phyloP scores from a whole-genome alignment of 1,284 basidiomycete genomes.

The Somion occarium region DNA sequence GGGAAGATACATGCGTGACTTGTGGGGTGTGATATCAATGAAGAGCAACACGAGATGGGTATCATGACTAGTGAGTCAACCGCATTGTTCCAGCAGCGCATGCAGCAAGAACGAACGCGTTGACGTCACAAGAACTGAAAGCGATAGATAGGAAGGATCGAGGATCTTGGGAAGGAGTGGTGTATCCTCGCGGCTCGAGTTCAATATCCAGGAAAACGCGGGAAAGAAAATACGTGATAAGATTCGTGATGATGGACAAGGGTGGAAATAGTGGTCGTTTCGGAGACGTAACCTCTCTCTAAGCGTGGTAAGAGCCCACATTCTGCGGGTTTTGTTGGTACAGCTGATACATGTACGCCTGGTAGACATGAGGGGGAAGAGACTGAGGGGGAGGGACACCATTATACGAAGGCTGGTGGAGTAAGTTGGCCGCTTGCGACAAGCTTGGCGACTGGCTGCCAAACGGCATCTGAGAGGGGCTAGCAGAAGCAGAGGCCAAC shows the following conservation, averaged over 20 bases:
- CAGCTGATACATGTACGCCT: conserved; percentile 77
- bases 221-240: neutral
- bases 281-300: conserved; percentile 29
- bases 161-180: conserved; percentile 12
- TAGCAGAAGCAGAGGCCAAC: conserved; percentile 26
- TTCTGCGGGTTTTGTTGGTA: conserved; percentile 68
- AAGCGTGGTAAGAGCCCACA: conserved; percentile 73
- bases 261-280: conserved; percentile 5
- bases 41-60: conserved; percentile 1
- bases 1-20: neutral
- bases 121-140: neutral
- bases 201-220: conserved; percentile 13
- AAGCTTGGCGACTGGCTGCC: conserved; percentile 57
- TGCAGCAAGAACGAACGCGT: neutral
- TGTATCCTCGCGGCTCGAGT: conserved; percentile 6
- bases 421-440: conserved; percentile 45
- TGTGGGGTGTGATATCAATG: conserved; percentile 1
- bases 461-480: conserved; percentile 47
- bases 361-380: conserved; percentile 68
- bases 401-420: conserved; percentile 60
- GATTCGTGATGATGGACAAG: conserved; percentile 12
- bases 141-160: conserved; percentile 10
- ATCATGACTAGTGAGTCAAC: neutral
- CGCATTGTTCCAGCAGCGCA: no score
- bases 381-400: conserved; percentile 50